These are phyloP conservation scores for Giardia muris DNA, from an alignment of 208 protist genomes.

Conservation along the genomic window DNA sequence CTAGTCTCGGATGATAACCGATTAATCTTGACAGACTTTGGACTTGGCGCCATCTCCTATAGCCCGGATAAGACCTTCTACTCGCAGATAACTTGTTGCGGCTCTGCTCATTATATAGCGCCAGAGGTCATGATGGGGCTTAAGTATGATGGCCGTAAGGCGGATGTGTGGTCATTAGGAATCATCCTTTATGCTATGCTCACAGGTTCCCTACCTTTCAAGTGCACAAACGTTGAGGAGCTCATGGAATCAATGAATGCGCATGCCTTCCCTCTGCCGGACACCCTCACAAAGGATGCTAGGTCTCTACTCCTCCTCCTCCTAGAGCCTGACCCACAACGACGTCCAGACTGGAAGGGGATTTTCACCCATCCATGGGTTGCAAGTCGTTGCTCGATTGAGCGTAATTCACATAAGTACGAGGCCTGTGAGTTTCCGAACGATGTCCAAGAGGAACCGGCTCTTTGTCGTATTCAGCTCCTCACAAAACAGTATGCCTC, in stretches of 20 bases:
- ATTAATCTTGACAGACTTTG: constrained; percentile 11
- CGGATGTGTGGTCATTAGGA: constrained; percentile 31
- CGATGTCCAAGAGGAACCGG: background rate
- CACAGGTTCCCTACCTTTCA: constrained; percentile 23
- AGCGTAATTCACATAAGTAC: background rate
- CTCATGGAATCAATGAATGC: constrained; percentile 18
- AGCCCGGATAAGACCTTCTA: constrained; percentile 7
- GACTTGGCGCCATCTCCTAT: constrained; percentile 7
- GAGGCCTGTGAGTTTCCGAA: background rate
- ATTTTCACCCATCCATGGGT: constrained; percentile 17
- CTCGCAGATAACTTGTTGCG: constrained; percentile 24
- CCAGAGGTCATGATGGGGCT: constrained; percentile 14
- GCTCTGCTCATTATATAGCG: constrained; percentile 36
- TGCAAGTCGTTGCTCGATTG: background rate
- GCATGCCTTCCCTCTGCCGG: background rate
- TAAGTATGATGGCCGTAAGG: constrained; percentile 23
- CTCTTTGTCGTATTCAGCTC: background rate
- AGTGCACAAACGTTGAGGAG: background rate
- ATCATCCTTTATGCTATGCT: constrained; percentile 31
- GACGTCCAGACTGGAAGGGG: background rate
- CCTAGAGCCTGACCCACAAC: background rate
- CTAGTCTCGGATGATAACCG: background rate
- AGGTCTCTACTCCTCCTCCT: background rate
- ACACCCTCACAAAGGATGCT: background rate
- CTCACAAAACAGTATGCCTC: background rate